Conservation (phyloP, 352 stramenopile species). For the Blastocystis hominis region DNA sequence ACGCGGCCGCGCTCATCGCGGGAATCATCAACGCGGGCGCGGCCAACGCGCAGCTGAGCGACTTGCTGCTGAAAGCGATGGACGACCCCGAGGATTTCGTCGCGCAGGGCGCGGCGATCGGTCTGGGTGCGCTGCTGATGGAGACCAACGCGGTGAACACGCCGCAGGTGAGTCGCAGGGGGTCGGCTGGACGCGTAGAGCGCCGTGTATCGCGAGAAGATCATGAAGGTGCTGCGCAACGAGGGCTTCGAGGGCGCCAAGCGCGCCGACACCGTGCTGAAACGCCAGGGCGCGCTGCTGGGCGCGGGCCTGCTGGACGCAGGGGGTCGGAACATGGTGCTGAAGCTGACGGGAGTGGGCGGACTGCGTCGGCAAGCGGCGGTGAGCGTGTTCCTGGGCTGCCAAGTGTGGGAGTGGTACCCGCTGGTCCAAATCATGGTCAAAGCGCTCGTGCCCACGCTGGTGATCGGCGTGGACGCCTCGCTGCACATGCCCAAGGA, state of each 20-base stretch:
- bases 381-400: background rate
- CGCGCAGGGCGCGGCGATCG: background rate
- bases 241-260: background rate
- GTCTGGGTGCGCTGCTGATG: conserved; percentile 9
- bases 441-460: background rate
- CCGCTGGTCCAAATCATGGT: conserved; percentile 2
- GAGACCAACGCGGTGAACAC: background rate
- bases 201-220: background rate
- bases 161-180: background rate
- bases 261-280: conserved; percentile 8
- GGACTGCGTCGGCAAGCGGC: background rate
- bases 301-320: background rate
- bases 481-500: background rate
- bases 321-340: background rate
- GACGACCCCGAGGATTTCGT: conserved; percentile 39
- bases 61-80: conserved; percentile 7
- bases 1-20: conserved; percentile 83
- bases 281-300: background rate
- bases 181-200: background rate
- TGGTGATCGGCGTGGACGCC: background rate
- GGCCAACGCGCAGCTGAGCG: background rate
- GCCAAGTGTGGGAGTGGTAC: conserved; percentile 37
- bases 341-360: background rate
- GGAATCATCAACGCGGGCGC: background rate
- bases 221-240: background rate